Evolutionary conservation across 257 asterid species (phyloP).

Genomic region (Dorcoceras hygrometricum): DNA sequence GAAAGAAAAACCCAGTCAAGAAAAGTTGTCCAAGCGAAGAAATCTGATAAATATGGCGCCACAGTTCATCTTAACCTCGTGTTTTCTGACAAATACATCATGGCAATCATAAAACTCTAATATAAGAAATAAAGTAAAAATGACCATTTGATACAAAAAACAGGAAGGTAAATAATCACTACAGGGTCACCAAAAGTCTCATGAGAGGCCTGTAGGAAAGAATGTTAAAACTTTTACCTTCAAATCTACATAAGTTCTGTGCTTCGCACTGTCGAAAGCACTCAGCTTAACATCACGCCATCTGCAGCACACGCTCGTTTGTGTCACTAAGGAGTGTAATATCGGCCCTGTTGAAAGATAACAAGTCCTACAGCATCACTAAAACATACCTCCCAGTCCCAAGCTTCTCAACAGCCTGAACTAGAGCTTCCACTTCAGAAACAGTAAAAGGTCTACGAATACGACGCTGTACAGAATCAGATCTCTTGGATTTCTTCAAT

Average conservation of each 20-base stretch:
- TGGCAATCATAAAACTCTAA: no score
- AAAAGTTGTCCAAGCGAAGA: not conserved
- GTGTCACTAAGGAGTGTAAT: not conserved
- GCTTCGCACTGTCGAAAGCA: conserved; percentile 85
- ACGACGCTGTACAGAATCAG: conserved; percentile 79
- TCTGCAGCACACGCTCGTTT: conserved; percentile 37
- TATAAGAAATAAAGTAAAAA: no score
- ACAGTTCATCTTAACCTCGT: not conserved
- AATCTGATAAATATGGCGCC: not conserved
- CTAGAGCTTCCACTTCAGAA: conserved; percentile 92
- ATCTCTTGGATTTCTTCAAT: conserved; percentile 68
- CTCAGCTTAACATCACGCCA: conserved; percentile 98
- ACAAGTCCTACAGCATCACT: not conserved
- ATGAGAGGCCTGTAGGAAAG: not conserved
- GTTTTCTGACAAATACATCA: no score
- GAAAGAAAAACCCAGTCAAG: not conserved
- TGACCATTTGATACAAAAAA: not conserved
- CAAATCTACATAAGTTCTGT: conserved; percentile 89
- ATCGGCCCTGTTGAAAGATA: not conserved
- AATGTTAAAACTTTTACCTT: conserved; percentile 42
- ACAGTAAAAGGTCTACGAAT: conserved; percentile 95
- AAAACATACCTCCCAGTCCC: conserved; percentile 40
- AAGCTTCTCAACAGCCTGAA: conserved; percentile 42
- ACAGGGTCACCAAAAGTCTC: not conserved
- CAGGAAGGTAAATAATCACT: not conserved